Percentiles rank a stretch among this genome's conserved stretches.
phyloP scores from a whole-genome alignment of 2,329 filamentous ascomycete species.

The Calycina herbarum region DNA sequence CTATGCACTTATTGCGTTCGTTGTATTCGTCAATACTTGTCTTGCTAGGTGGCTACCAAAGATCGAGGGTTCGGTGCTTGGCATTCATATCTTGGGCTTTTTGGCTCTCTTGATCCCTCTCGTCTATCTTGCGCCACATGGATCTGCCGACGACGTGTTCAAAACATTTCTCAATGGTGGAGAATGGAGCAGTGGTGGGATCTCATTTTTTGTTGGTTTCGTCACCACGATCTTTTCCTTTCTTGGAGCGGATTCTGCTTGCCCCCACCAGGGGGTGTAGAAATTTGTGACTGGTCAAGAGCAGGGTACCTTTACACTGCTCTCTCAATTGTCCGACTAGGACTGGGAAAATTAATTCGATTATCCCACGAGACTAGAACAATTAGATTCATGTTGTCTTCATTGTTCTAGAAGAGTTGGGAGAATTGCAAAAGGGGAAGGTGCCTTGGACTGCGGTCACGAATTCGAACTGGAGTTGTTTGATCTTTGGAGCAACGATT shows the following conservation, averaged over 20 bases:
- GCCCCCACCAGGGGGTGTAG: constrained; percentile 13
- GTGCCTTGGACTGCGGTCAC: constrained; percentile 20
- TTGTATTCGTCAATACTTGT: constrained; percentile 47
- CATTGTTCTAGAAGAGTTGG: too few species aligned
- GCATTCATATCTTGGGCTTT: constrained; percentile 47
- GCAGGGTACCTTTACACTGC: too few species aligned
- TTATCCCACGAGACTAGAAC: too few species aligned
- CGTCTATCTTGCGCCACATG: constrained; percentile 37
- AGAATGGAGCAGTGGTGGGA: constrained; percentile 44
- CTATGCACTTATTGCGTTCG: constrained; percentile 43
- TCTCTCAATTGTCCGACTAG: too few species aligned
- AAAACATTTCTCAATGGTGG: constrained; percentile 46
- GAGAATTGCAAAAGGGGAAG: too few species aligned
- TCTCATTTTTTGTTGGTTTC: constrained; percentile 49
- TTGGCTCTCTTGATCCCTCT: constrained; percentile 41
- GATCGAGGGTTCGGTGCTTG: constrained; percentile 51
- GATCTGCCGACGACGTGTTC: constrained; percentile 43
- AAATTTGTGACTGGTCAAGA: background rate
- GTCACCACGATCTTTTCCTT: constrained; percentile 40
- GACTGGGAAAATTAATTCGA: too few species aligned
- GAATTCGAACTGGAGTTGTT: constrained; percentile 49
- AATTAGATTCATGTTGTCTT: too few species aligned
- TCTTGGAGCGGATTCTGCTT: constrained; percentile 37
- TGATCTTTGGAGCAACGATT: constrained; percentile 45
- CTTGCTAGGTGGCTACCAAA: constrained; percentile 47